Conservation (phyloP, 2,329 filamentous ascomycete genomes). For the Plectosphaerella sp. region DNA sequence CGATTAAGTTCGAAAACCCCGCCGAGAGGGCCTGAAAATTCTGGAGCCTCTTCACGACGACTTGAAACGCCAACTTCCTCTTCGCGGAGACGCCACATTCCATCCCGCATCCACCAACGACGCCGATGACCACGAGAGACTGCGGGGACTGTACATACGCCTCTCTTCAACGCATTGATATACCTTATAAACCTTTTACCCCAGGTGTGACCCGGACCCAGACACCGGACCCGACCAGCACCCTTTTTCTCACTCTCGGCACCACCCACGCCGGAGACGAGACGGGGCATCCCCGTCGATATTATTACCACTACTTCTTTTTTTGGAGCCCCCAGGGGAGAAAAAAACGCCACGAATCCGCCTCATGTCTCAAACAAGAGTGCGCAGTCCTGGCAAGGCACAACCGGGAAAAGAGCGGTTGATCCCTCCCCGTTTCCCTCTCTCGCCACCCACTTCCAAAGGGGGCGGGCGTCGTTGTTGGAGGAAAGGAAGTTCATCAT, state of each 20-base stretch:
- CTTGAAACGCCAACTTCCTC: neutral
- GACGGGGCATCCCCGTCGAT: neutral
- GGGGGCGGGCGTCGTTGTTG: neutral
- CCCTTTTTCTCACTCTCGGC: neutral
- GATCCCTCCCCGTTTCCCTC: neutral
- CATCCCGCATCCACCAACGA: neutral
- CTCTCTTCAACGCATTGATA: too few relatives aligned
- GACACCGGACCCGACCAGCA: too few relatives aligned
- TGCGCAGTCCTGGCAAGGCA: too few relatives aligned
- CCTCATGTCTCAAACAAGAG: too few relatives aligned
- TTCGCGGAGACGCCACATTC: neutral
- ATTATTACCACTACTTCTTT: neutral
- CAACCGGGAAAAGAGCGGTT: neutral
- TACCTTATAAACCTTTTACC: too few relatives aligned
- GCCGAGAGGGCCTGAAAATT: conserved; percentile 25
- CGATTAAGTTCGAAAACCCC: conserved; percentile 65
- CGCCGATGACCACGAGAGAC: neutral
- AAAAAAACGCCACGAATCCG: too few relatives aligned
- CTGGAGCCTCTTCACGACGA: neutral
- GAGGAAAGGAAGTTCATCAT: neutral
- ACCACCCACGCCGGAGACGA: neutral
- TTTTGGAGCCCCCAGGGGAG: too few relatives aligned
- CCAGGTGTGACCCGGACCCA: too few relatives aligned
- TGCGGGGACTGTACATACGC: neutral
- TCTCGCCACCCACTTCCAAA: neutral